Conservation (phyloP, 495 filamentous ascomycete genomes). For the Antarctomyces pellizariae region DNA sequence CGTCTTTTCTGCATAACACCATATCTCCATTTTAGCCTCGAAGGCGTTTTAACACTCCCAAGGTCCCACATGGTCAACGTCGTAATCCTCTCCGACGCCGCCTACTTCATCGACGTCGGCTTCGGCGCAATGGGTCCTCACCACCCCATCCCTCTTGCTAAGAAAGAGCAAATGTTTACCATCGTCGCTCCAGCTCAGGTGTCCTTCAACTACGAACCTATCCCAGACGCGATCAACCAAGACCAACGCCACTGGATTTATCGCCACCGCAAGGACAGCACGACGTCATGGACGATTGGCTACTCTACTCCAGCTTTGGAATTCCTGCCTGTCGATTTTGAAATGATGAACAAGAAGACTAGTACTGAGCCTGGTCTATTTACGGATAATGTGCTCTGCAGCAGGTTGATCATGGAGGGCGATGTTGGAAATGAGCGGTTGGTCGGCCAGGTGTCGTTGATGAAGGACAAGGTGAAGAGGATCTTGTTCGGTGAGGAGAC, state of each 20-base stretch:
- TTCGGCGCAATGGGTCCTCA: constrained; percentile 27
- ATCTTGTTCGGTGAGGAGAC: constrained; percentile 24
- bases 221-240: constrained; percentile 11
- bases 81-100: constrained; percentile 24
- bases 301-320: constrained; percentile 22
- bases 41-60: too few relatives aligned
- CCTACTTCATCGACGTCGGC: constrained; percentile 44
- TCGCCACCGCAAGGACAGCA: constrained; percentile 10
- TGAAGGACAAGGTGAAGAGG: constrained; percentile 32
- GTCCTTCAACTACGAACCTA: constrained; percentile 9
- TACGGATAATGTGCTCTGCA: constrained; percentile 17
- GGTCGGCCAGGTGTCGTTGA: constrained; percentile 31
- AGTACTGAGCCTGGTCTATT: constrained; percentile 19
- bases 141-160: constrained; percentile 6
- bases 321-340: constrained; percentile 22
- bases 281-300: constrained; percentile 14
- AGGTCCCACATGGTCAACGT: constrained; percentile 54
- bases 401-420: constrained; percentile 19
- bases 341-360: constrained; percentile 35
- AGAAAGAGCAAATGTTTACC: constrained; percentile 1
- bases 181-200: constrained; percentile 15
- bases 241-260: constrained; percentile 21
- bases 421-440: constrained; percentile 12
- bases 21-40: too few relatives aligned
- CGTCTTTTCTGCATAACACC: too few relatives aligned